Conservation (phyloP, 768 basidiomycete species). For the Suillus bovinus region DNA sequence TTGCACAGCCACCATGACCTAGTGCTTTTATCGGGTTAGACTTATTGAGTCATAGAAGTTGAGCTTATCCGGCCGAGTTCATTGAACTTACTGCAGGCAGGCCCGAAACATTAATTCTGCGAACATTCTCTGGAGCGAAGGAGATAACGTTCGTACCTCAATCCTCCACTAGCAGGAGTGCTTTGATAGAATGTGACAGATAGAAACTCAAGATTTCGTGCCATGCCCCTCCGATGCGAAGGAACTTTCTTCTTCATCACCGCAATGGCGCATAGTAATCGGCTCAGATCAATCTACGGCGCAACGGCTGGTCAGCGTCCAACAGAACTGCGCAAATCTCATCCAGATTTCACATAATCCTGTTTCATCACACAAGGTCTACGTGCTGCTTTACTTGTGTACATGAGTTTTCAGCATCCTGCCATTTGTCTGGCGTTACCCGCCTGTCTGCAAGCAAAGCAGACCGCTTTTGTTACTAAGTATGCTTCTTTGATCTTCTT, state of each 20-base stretch:
- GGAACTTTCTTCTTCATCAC: slow-evolving; percentile 1
- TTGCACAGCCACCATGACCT: neutral
- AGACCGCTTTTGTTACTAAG: neutral
- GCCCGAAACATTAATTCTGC: neutral
- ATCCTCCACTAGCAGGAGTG: neutral
- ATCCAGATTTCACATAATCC: slow-evolving; percentile 3
- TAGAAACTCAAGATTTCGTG: neutral
- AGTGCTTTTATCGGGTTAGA: slow-evolving; percentile 1
- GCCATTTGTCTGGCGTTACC: neutral
- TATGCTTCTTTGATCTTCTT: slow-evolving; percentile 8
- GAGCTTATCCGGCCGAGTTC: neutral
- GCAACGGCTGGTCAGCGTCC: neutral
- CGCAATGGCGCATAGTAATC: neutral
- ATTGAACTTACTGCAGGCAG: slow-evolving; percentile 6
- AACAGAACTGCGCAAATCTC: neutral
- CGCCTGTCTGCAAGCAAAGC: slow-evolving; percentile 3
- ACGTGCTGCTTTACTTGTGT: neutral
- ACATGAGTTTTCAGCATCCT: neutral
- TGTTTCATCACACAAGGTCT: slow-evolving; percentile 1
- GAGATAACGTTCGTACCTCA: neutral
- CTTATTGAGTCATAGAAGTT: slow-evolving; percentile 4
- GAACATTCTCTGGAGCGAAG: slow-evolving; percentile 1
- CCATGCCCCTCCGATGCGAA: neutral
- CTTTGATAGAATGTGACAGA: neutral
- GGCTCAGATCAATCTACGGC: neutral